Conservation (phyloP, 257 asterid genomes). For the Haberlea rhodopensis region DNA sequence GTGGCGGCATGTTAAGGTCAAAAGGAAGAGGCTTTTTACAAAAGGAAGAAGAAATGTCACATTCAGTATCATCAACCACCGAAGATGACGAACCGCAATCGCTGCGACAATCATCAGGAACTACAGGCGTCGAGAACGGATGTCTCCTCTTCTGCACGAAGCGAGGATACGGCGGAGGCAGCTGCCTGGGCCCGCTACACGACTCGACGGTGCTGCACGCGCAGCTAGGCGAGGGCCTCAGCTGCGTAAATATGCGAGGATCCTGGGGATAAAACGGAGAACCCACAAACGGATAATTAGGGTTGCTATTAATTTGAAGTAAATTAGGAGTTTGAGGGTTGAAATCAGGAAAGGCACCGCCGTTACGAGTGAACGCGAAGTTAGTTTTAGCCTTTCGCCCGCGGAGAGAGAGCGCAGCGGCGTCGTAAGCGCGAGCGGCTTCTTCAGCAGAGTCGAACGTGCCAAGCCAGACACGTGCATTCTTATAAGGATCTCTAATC, state of each 20-base stretch:
- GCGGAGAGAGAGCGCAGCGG: constrained; percentile 64
- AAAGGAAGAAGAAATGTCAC: constrained; percentile 42
- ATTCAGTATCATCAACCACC: constrained; percentile 52
- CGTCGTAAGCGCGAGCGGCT: constrained; percentile 72
- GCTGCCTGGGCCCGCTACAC: constrained; percentile 62
- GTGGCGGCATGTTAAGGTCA: constrained; percentile 51
- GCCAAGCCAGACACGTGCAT: constrained; percentile 73
- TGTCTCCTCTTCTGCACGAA: constrained; percentile 31
- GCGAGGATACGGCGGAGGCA: constrained; percentile 16
- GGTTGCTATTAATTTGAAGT: constrained; percentile 20
- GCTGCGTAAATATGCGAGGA: constrained; percentile 39
- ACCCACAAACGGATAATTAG: constrained; percentile 30
- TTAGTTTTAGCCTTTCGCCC: constrained; percentile 69
- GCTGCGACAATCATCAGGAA: constrained; percentile 52
- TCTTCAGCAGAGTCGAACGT: constrained; percentile 78
- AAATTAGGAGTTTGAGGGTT: constrained; percentile 31
- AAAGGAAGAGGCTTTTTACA: constrained; percentile 42
- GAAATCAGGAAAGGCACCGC: constrained; percentile 27
- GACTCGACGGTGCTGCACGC: constrained; percentile 80
- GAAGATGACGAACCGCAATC: constrained; percentile 71
- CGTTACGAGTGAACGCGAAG: constrained; percentile 38
- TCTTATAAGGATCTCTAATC: constrained; percentile 77
- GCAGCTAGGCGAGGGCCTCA: constrained; percentile 64
- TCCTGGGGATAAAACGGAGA: constrained; percentile 45
- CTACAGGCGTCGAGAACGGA: constrained; percentile 48